These are phyloP conservation scores for Spathaspora sp. DNA, from an alignment of 1,139 yeast species.

Conservation along the genomic window DNA sequence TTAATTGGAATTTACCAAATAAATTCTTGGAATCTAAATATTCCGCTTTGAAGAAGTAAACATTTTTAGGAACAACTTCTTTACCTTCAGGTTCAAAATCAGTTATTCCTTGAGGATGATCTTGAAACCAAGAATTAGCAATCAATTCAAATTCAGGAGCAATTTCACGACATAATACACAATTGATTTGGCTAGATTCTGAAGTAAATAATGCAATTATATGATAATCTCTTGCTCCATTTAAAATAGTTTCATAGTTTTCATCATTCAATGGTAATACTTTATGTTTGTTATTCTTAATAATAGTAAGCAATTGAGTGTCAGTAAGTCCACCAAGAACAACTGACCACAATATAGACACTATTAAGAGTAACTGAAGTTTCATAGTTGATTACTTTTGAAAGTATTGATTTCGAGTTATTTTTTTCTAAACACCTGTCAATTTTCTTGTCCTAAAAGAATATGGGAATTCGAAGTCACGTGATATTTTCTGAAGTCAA, in stretches of 20 bases:
- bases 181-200: constrained; percentile 67
- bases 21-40: constrained; percentile 54
- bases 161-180: constrained; percentile 71
- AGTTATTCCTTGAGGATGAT: constrained; percentile 36
- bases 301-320: constrained; percentile 25
- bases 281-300: constrained; percentile 20
- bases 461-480: background rate
- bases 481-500: too few relatives aligned
- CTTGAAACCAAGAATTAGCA: constrained; percentile 58
- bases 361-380: constrained; percentile 13
- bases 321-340: constrained; percentile 30
- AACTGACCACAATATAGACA: constrained; percentile 15
- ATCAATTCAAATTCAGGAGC: constrained; percentile 61
- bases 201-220: constrained; percentile 72
- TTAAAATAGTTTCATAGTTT: constrained; percentile 57
- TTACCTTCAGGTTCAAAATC: constrained; percentile 30
- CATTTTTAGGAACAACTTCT: constrained; percentile 22
- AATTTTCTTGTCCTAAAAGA: background rate
- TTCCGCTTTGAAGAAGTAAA: constrained; percentile 77
- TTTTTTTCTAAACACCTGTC: constrained; percentile 1
- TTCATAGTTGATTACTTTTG: background rate
- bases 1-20: constrained; percentile 58
- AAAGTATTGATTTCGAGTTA: constrained; percentile 11
- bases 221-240: constrained; percentile 71
- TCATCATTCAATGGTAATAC: constrained; percentile 51